phyloP scores from a whole-genome alignment of 306 rosid species.

The Trichosanthes truncata region DNA sequence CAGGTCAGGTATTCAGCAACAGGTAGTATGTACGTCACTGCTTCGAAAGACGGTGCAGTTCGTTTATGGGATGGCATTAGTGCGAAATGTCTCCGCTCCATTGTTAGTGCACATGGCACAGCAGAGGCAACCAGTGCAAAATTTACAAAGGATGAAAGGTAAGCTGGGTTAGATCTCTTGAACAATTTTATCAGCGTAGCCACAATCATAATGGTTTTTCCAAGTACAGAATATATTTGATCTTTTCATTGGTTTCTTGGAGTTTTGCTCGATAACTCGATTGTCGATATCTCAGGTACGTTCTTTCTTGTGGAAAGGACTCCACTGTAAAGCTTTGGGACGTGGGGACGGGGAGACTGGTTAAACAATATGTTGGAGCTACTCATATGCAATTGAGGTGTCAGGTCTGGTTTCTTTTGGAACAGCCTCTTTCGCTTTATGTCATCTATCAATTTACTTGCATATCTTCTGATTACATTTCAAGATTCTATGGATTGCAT shows the following conservation, averaged over 20 bases:
- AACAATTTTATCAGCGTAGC: background rate
- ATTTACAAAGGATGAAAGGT: constrained; percentile 80
- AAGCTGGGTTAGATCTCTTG: background rate
- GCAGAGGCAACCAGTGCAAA: constrained; percentile 77
- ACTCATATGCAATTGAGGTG: constrained; percentile 60
- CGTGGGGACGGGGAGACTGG: constrained; percentile 77
- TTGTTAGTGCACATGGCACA: constrained; percentile 68
- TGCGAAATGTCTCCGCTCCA: constrained; percentile 62
- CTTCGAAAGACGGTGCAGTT: constrained; percentile 77
- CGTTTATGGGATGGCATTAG: constrained; percentile 85
- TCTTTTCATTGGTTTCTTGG: background rate
- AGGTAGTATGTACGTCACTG: constrained; percentile 81
- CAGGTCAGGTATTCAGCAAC: constrained; percentile 83
- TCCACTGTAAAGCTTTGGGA: constrained; percentile 85
- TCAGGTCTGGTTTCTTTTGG: constrained; percentile 38
- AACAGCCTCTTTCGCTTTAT: background rate
- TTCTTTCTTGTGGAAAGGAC: constrained; percentile 92
- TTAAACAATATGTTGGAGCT: constrained; percentile 79
- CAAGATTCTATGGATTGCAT: background rate
- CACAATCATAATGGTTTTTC: background rate
- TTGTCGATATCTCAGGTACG: constrained; percentile 40
- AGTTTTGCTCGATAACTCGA: background rate
- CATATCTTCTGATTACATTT: background rate
- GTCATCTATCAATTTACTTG: background rate
- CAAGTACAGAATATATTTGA: background rate